Conservation (phyloP, 257 asterid genomes). For the Solanum pennellii region DNA sequence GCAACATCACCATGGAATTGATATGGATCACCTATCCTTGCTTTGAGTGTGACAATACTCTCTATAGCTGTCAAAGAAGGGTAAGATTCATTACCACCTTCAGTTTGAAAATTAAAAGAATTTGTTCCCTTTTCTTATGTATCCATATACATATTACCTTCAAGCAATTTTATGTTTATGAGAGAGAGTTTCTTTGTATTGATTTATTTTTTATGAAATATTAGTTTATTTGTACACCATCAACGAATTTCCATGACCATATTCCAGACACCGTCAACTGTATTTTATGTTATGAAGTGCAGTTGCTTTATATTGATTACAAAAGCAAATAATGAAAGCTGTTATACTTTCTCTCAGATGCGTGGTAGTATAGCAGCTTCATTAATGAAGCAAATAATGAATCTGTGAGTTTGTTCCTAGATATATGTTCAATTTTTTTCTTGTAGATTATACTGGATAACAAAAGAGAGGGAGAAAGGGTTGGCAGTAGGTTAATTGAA, state of each 20-base stretch:
- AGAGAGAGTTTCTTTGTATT: not conserved
- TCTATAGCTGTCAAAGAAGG: constrained; percentile 93
- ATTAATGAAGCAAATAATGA: not conserved
- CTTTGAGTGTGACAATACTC: constrained; percentile 64
- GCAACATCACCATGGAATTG: constrained; percentile 71
- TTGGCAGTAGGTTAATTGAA: constrained; percentile 90
- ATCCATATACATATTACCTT: not conserved
- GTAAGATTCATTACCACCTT: constrained; percentile 28
- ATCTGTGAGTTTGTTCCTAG: not conserved
- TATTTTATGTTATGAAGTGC: too few species aligned
- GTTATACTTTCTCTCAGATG: not conserved
- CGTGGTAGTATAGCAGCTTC: not conserved
- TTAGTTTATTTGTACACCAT: not conserved
- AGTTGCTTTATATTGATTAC: not conserved
- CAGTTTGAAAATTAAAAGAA: not conserved
- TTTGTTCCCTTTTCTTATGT: not conserved
- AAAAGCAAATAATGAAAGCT: not conserved
- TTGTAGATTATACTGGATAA: constrained; percentile 61
- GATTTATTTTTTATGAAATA: not conserved
- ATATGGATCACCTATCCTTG: constrained; percentile 81
- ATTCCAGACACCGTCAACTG: not conserved
- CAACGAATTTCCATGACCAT: not conserved
- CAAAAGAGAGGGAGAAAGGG: constrained; percentile 80
- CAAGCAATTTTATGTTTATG: not conserved
- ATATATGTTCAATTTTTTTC: not conserved